These are phyloP conservation scores for Solanum megistacrolobum DNA, from an alignment of 257 asterid species.

Conservation along the genomic window DNA sequence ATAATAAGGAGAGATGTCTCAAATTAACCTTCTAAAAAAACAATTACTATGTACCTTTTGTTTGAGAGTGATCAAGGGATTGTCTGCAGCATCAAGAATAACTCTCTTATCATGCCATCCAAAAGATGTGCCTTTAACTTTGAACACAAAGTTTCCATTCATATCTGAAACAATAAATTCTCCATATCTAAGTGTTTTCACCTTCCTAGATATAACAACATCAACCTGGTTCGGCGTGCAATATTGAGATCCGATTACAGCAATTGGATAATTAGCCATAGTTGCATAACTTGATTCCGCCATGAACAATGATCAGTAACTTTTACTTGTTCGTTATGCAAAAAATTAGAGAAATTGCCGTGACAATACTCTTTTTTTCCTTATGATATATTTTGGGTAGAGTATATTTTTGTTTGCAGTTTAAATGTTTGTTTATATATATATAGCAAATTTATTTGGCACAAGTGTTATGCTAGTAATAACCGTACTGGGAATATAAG, in stretches of 20 bases:
- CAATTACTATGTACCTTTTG: constrained; percentile 12
- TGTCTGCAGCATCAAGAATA: neutral
- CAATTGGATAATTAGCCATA: neutral
- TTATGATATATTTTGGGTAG: neutral
- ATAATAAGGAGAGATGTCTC: neutral
- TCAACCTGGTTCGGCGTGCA: constrained; percentile 12
- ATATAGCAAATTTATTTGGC: neutral
- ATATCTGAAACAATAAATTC: constrained; percentile 11
- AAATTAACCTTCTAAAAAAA: neutral
- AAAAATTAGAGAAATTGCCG: neutral
- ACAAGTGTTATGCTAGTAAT: neutral
- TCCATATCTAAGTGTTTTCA: neutral
- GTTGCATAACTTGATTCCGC: neutral
- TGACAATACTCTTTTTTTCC: neutral
- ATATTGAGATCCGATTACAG: constrained; percentile 20
- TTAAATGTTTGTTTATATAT: neutral
- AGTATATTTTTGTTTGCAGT: neutral
- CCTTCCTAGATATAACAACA: constrained; percentile 11
- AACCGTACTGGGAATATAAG: neutral
- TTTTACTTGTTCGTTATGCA: neutral
- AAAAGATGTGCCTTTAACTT: neutral
- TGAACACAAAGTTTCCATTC: constrained; percentile 23
- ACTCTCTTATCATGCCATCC: neutral
- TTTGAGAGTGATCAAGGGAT: constrained; percentile 4
- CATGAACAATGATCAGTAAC: neutral